Base-by-base conservation (phyloP, 371 early-diverging fungal genomes). In the Mortierella sp. region DNA sequence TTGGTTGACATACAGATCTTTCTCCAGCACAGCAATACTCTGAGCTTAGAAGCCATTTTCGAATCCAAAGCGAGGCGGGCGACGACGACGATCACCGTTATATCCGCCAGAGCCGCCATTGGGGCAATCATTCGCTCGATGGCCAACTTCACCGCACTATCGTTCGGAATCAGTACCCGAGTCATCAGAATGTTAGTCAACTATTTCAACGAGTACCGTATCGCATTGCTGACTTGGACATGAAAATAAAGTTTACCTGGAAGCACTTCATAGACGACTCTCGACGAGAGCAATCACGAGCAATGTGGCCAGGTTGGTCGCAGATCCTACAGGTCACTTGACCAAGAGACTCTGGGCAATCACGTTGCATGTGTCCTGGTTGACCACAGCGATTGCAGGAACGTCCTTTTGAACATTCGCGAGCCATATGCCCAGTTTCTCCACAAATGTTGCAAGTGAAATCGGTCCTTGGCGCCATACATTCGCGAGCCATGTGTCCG, bases 371-470 rank as follows among this genome's bases (percentile, higher is more conserved):
- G 61, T 91, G 91, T 30, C 90, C 91, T 46, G 64, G 23, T 65
- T 85, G 68, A 45, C 82, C 79, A 74, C 93, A 93, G 61, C 84
- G 90, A 84, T 87, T 88, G 83, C 93, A 92, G 24, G 69, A 30
- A 80, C 61, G 27, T 65, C 64, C 6, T 51, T 46, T 12, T 38
- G 41, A 50, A 70, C 78, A 78, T 5, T 64, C 64, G 27, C 71
- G 70, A 5, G 59, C 21, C 28, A 54, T 66, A 19, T 67, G 68
- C 1, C 63, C 68, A 13, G 19, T 41, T 24, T 71, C 21, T 6
- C 48, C 30, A 43, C 58, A 64, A 50, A 57, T 49, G 53, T 63
- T 60, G 51, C 67, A 64, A 4, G 64, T 63, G 79, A 83, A 48
- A 63, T 59, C 72, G 78, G 82, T 60, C 48, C 83, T 81, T 38